Percentiles rank a stretch among this genome's conserved stretches.
phyloP scores from a whole-genome alignment of 352 stramenopile genomes.

The Phytophthora aleatoria region DNA sequence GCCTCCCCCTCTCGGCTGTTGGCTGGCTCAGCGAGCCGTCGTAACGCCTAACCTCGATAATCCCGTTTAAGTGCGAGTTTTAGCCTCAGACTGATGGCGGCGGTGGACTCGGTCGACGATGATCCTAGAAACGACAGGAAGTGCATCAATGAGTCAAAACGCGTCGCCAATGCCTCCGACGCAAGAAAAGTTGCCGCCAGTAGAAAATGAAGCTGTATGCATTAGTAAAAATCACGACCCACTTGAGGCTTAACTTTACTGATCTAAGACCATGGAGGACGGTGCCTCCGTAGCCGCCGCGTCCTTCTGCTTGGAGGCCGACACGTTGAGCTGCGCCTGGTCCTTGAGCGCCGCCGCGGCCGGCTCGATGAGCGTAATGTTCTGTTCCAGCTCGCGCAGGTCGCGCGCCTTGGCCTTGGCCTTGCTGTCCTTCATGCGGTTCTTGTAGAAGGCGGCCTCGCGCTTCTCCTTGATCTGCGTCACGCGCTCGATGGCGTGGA shows the following conservation, averaged over 20 bases:
- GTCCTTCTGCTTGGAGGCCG: constrained; percentile 66
- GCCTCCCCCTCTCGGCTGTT: constrained; percentile 22
- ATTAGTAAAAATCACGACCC: constrained; percentile 40
- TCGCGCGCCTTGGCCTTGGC: constrained; percentile 80
- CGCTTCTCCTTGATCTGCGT: constrained; percentile 97
- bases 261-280: constrained; percentile 88
- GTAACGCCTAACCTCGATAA: constrained; percentile 18
- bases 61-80: constrained; percentile 21
- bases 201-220: constrained; percentile 37
- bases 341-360: constrained; percentile 75
- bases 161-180: neutral
- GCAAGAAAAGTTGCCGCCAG: neutral
- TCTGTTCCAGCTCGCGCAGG: constrained; percentile 82
- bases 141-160: no score
- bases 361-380: constrained; percentile 87
- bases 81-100: constrained; percentile 27
- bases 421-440: constrained; percentile 94
- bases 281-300: constrained; percentile 54
- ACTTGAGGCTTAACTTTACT: constrained; percentile 61
- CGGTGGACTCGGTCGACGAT: neutral
- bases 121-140: no score
- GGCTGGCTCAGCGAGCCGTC: constrained; percentile 30
- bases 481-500: constrained; percentile 98
- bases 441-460: constrained; percentile 97
- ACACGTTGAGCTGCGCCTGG: constrained; percentile 73